Conservation (phyloP, 768 basidiomycete genomes). For the Pisolithus orientalis region DNA sequence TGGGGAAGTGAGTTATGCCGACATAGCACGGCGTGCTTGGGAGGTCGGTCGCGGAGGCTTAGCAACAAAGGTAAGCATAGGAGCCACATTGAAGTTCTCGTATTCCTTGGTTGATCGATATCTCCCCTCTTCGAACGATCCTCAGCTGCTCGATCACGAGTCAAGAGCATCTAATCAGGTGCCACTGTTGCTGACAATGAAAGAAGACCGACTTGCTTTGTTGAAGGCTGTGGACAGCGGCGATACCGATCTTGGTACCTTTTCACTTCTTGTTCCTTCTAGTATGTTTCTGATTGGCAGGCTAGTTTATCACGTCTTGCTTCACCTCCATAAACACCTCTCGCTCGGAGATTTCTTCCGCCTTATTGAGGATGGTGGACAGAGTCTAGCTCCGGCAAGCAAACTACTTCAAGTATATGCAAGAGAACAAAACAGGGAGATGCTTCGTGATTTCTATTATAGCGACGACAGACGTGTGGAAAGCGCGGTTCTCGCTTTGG, state of each 20-base stretch:
- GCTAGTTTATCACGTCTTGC: conserved; percentile 87
- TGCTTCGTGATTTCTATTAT: conserved; percentile 95
- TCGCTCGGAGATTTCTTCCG: conserved; percentile 91
- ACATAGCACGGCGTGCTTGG: conserved; percentile 93
- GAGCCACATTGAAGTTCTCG: no score
- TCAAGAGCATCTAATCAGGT: conserved; percentile 86
- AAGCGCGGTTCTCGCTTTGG: conserved; percentile 82
- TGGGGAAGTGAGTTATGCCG: conserved; percentile 83
- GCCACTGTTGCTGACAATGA: conserved; percentile 88
- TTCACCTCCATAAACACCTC: conserved; percentile 79
- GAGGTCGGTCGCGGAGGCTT: conserved; percentile 73
- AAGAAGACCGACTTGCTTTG: conserved; percentile 84
- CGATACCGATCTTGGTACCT: conserved; percentile 86
- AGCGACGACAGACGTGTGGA: conserved; percentile 95
- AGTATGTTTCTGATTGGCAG: not conserved
- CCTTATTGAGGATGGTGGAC: conserved; percentile 86
- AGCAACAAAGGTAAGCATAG: conserved; percentile 66
- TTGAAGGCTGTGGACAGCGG: conserved; percentile 90
- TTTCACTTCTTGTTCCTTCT: not conserved
- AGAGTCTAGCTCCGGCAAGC: conserved; percentile 65
- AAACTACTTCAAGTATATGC: conserved; percentile 86
- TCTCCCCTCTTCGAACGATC: not conserved
- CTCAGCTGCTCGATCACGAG: conserved; percentile 86
- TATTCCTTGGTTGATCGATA: not conserved
- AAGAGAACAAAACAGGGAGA: conserved; percentile 81